Conservation (phyloP, 257 asterid species). For the Solanum dulcamara region DNA sequence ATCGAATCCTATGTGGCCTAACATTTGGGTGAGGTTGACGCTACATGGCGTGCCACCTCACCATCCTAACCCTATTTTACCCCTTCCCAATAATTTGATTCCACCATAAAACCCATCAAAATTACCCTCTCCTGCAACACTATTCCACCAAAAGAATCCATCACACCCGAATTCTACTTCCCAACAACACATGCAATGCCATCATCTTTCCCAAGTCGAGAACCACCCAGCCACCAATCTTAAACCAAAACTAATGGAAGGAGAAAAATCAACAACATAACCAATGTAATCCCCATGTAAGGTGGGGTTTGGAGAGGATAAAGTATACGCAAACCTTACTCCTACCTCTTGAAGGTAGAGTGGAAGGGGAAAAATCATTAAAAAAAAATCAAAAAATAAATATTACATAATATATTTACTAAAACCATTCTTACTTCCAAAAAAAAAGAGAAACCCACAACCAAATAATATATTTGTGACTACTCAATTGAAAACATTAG, state of each 20-base stretch:
- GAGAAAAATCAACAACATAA: background rate
- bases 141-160: background rate
- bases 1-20: background rate
- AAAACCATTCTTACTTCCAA: background rate
- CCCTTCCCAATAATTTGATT: background rate
- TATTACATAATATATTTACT: background rate
- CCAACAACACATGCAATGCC: background rate
- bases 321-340: background rate
- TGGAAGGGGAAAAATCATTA: background rate
- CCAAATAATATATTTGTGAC: background rate
- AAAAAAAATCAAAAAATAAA: background rate
- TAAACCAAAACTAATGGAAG: background rate
- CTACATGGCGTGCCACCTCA: background rate
- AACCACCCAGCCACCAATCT: background rate
- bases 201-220: background rate
- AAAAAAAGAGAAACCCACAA: background rate
- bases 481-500: background rate
- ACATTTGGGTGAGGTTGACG: background rate
- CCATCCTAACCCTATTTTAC: background rate
- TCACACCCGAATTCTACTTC: background rate
- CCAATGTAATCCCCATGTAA: background rate
- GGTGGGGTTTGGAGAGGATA: background rate
- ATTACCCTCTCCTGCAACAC: background rate
- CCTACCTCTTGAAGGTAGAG: background rate
- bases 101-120: background rate